Conservation (phyloP, 2,329 filamentous ascomycete genomes). For the Colletotrichum gigasporum region DNA sequence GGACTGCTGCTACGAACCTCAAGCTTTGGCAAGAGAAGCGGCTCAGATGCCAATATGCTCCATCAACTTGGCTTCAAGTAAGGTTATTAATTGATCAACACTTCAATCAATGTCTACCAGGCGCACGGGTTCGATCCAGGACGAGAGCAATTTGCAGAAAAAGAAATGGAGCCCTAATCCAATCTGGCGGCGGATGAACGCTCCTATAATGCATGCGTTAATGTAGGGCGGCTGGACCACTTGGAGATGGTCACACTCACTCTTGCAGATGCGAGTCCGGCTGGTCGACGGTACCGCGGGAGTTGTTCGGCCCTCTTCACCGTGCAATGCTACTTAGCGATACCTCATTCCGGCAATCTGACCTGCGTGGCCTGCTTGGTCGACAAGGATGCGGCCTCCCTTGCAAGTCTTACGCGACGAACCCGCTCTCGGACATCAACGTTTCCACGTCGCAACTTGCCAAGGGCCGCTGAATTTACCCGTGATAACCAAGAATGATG, state of each 20-base stretch:
- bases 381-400: neutral
- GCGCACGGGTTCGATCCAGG: neutral
- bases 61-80: slow-evolving; percentile 16
- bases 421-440: neutral
- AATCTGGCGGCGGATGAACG: slow-evolving; percentile 27
- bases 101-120: slow-evolving; percentile 20
- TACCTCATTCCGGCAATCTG: neutral
- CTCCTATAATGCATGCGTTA: slow-evolving; percentile 18
- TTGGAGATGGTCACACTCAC: slow-evolving; percentile 18
- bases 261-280: neutral
- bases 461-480: slow-evolving; percentile 22
- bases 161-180: neutral
- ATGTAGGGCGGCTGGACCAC: slow-evolving; percentile 10
- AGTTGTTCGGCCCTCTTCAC: neutral
- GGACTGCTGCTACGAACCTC: neutral
- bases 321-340: slow-evolving; percentile 12
- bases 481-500: slow-evolving; percentile 11
- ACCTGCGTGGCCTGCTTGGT: neutral
- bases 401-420: neutral
- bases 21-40: slow-evolving; percentile 42
- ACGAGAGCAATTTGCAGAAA: neutral
- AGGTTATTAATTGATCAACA: slow-evolving; percentile 24
- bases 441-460: slow-evolving; percentile 8
- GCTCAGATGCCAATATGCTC: slow-evolving; percentile 38
- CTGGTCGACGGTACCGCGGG: neutral